phyloP scores from a whole-genome alignment of 2,329 filamentous ascomycete species.

The Ascochyta viciae-villosae region DNA sequence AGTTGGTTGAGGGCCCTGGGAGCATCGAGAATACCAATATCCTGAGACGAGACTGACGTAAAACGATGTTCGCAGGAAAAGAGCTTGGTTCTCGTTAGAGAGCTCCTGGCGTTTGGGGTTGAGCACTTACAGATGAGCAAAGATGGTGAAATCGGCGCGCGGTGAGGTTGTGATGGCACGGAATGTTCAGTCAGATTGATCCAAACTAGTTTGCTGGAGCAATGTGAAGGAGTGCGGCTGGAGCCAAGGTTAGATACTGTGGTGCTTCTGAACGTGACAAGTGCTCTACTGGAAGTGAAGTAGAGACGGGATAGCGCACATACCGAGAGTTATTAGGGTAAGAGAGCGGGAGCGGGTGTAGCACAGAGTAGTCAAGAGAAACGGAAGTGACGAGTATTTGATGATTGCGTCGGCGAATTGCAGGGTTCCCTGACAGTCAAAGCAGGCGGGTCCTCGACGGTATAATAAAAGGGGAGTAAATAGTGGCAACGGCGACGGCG shows the following conservation, averaged over 20 bases:
- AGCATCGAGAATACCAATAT: not conserved
- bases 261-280: not conserved
- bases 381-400: constrained; percentile 5
- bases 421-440: constrained; percentile 31
- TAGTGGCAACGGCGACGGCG: constrained; percentile 31
- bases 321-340: constrained; percentile 22
- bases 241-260: constrained; percentile 1
- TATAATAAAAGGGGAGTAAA: constrained; percentile 30
- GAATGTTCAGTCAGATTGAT: not conserved
- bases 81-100: not conserved
- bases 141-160: not conserved
- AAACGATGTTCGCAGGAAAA: not conserved
- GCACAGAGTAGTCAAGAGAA: constrained; percentile 27
- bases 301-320: constrained; percentile 15
- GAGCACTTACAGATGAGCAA: not conserved
- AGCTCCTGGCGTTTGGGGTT: not conserved
- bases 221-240: not conserved
- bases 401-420: constrained; percentile 36
- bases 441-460: constrained; percentile 33
- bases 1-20: not conserved
- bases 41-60: not conserved
- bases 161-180: not conserved
- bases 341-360: constrained; percentile 24
- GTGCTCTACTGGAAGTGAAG: constrained; percentile 1
- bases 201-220: not conserved